These are phyloP conservation scores for Gamarada debralockiae DNA, from an alignment of 495 filamentous ascomycete species.

Conservation along the genomic window DNA sequence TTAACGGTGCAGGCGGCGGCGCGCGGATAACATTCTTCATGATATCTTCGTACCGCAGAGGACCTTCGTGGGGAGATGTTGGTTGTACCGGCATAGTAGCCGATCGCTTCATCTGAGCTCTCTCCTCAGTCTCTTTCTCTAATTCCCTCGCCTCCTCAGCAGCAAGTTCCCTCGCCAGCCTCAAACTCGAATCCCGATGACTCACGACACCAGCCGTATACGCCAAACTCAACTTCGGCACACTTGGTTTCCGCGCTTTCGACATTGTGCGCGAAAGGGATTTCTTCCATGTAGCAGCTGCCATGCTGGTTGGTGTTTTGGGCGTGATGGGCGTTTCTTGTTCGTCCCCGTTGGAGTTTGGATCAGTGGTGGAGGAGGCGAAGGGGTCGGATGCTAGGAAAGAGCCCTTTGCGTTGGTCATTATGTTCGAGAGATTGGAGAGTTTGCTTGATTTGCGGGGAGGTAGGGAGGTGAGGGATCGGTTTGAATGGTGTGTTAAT, in stretches of 20 bases:
- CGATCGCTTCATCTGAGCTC: not conserved
- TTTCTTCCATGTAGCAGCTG: constrained; percentile 17
- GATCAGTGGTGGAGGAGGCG: not conserved
- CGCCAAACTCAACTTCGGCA: constrained; percentile 14
- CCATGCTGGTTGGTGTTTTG: constrained; percentile 16
- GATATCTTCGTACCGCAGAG: constrained; percentile 15
- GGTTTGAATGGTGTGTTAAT: not conserved
- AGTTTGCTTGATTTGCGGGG: constrained; percentile 10
- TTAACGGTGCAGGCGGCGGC: not conserved
- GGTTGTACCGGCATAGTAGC: constrained; percentile 1
- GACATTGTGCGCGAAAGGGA: constrained; percentile 6
- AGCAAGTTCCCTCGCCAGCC: not conserved
- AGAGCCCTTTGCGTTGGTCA: constrained; percentile 11
- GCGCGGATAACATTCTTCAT: constrained; percentile 9
- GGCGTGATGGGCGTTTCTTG: constrained; percentile 8
- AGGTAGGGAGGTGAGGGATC: constrained; percentile 5
- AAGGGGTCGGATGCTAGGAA: constrained; percentile 23
- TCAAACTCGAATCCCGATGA: not conserved
- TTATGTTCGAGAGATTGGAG: constrained; percentile 8
- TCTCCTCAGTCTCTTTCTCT: not conserved
- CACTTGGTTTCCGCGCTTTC: constrained; percentile 16
- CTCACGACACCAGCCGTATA: constrained; percentile 4
- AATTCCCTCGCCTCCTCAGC: not conserved
- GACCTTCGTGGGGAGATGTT: not conserved
- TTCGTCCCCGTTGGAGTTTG: not conserved